phyloP scores from a whole-genome alignment of 2,329 filamentous ascomycete species.

The Pseudocercospora ulei region DNA sequence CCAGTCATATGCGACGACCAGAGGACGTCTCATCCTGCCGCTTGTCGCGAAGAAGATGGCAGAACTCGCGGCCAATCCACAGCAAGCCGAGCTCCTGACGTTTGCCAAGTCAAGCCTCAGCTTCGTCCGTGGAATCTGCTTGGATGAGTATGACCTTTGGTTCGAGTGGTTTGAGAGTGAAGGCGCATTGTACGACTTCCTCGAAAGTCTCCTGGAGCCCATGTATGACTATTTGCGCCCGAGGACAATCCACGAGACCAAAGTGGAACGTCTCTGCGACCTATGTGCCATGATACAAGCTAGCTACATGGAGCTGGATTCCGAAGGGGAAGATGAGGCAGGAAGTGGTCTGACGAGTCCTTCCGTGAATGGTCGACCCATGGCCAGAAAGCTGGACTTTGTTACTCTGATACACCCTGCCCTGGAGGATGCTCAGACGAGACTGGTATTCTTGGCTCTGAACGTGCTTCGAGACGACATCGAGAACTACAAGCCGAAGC shows the following conservation, averaged over 20 bases:
- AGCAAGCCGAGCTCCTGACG: conserved; percentile 53
- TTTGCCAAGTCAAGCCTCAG: conserved; percentile 57
- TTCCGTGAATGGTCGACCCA: conserved; percentile 16
- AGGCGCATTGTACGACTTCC: conserved; percentile 54
- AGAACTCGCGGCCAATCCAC: conserved; percentile 49
- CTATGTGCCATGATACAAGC: conserved; percentile 57
- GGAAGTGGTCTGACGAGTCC: conserved; percentile 20
- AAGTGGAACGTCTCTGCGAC: conserved; percentile 57
- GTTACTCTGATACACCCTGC: conserved; percentile 53
- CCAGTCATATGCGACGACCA: conserved; percentile 52
- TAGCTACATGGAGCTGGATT: conserved; percentile 50
- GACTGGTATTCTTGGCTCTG: conserved; percentile 56
- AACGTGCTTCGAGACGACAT: conserved; percentile 57
- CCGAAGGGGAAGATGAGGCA: conserved; percentile 45
- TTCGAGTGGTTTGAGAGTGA: conserved; percentile 57
- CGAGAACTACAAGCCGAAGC: conserved; percentile 54
- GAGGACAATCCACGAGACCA: conserved; percentile 56
- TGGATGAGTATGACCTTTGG: conserved; percentile 60
- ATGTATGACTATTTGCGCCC: conserved; percentile 58
- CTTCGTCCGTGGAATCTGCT: conserved; percentile 55
- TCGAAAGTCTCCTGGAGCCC: conserved; percentile 58
- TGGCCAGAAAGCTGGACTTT: conserved; percentile 47
- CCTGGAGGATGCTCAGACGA: conserved; percentile 57
- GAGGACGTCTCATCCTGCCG: conserved; percentile 51
- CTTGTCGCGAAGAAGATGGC: conserved; percentile 53